Evolutionary conservation across 2,329 filamentous ascomycete species (phyloP).

Genomic region (Gaeumannomyces tritici): DNA sequence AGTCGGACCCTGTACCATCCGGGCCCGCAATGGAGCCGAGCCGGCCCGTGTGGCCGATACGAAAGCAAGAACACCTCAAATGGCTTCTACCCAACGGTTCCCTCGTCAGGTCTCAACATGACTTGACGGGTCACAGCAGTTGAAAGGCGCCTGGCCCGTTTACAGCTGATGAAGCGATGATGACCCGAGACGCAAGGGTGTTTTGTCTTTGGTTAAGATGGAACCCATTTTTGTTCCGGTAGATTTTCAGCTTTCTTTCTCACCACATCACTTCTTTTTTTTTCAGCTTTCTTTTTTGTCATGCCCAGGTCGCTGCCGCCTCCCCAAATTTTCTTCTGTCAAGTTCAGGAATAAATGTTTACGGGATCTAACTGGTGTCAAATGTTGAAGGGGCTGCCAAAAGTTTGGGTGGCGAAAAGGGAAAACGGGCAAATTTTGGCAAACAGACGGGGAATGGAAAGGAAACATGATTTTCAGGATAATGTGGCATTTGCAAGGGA

Average conservation of each 20-base stretch:
- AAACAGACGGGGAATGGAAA: slow-evolving; percentile 5
- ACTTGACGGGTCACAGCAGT: slow-evolving; percentile 15
- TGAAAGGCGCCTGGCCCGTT: too few relatives aligned
- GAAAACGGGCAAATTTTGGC: not conserved
- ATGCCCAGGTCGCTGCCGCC: not conserved
- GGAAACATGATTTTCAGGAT: not conserved
- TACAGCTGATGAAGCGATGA: too few relatives aligned
- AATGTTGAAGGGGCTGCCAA: not conserved
- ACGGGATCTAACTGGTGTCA: not conserved
- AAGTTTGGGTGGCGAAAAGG: not conserved
- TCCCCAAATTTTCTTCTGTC: not conserved
- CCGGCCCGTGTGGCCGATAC: slow-evolving; percentile 34
- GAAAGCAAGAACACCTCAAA: slow-evolving; percentile 41
- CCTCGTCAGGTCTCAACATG: slow-evolving; percentile 35
- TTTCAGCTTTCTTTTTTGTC: not conserved
- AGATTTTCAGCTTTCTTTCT: not conserved
- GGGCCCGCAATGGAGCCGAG: slow-evolving; percentile 25
- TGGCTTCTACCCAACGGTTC: slow-evolving; percentile 44
- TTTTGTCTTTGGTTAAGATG: too few relatives aligned
- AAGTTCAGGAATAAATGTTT: not conserved
- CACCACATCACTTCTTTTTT: too few relatives aligned
- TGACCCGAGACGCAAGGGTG: too few relatives aligned
- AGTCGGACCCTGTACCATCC: slow-evolving; percentile 36
- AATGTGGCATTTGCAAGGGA: slow-evolving; percentile 12
- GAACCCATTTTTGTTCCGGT: too few relatives aligned